These are phyloP conservation scores for Limonium bicolor DNA, from an alignment of 148 eudicot genomes.

Conservation along the genomic window DNA sequence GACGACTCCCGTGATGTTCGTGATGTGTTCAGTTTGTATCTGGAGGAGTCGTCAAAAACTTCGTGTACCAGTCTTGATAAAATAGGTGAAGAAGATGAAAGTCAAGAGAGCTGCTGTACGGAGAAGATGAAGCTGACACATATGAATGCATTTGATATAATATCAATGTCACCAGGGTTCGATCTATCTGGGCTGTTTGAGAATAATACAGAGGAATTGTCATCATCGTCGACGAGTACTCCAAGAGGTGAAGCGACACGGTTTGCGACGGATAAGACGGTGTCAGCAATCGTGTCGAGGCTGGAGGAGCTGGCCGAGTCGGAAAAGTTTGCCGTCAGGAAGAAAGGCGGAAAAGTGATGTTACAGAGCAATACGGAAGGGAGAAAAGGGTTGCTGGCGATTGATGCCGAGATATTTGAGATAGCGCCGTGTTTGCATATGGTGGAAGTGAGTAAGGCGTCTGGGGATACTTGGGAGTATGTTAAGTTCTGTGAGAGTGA, in stretches of 20 bases:
- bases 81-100: background rate
- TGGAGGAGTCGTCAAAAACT: constrained; percentile 3
- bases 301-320: constrained; percentile 41
- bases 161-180: constrained; percentile 53
- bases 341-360: constrained; percentile 43
- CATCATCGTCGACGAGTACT: too few relatives aligned
- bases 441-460: constrained; percentile 63
- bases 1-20: constrained; percentile 36
- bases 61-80: background rate
- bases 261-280: constrained; percentile 31
- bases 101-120: background rate
- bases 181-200: constrained; percentile 49
- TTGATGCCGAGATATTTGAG: constrained; percentile 76
- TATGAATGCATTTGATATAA: constrained; percentile 67
- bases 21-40: constrained; percentile 7
- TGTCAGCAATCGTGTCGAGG: constrained; percentile 35
- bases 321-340: constrained; percentile 32
- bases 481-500: constrained; percentile 35
- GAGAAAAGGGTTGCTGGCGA: constrained; percentile 47
- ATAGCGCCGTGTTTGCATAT: constrained; percentile 60
- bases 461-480: constrained; percentile 73
- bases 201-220: constrained; percentile 2
- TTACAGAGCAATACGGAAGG: constrained; percentile 54
- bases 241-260: too few relatives aligned
- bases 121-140: constrained; percentile 22